Base-by-base conservation (phyloP, 78 protist species). In the Dictyostelium intermedium region DNA sequence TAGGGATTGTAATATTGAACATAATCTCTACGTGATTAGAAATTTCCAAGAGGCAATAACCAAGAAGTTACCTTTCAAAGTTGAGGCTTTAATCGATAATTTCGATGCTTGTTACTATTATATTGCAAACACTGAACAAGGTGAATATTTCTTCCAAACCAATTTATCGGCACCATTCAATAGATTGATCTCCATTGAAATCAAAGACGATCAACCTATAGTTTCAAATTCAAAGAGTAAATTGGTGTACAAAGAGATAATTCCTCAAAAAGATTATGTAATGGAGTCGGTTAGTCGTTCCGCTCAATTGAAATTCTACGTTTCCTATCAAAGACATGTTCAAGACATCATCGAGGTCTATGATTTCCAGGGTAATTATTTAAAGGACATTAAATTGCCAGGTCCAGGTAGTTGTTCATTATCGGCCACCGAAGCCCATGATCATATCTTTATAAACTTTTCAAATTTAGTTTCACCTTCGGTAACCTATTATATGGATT, bases 91-190 rank as follows among this genome's bases (percentile, higher is more conserved):
- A 3, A 35, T 96, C 16, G 87, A 86, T 69, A 66, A 97, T 61
- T 97, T 91, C 73, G 74, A 73, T 18, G 96, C 95, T 5, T 70
- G 83, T 50, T 98, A 97, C 83, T 34, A n/a, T 35, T 98, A 95
- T 82, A 30, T 98, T n/a, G n/a, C 80, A 56, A 97, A 97, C 76
- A 56, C n/a, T 5, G 3, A 3, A 6, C 61, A 69, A n/a, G 98
- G 91, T 5, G 30, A 66, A 10, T 91, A 97, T 66, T 89, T 25
- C 79, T 97, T 98, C 82, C 37, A 10, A 77, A 95, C 98, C 30
- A 98, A 97, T 77, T 56, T 91, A 61, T 23, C 93, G 13, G 98
- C 98, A 11, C 97, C 97, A 11, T 63, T 60, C 20, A 60, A 95
- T 79, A 94, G 83, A 91, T 5, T 97, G 25, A 77, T 97, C 11